Conservation (phyloP, 441 rosid genomes). For the Biscutella auriculata region DNA sequence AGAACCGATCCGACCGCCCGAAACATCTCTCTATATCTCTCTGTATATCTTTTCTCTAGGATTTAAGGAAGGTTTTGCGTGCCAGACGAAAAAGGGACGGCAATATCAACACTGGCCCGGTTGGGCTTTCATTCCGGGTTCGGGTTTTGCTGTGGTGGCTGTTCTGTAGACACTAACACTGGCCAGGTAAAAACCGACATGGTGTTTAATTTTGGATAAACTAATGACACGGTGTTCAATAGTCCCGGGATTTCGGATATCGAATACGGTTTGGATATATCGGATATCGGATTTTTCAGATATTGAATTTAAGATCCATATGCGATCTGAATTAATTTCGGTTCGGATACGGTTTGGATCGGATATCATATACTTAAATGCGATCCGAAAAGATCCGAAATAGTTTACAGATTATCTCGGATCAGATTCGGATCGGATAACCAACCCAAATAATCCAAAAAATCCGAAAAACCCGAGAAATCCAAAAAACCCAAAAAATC, state of each 20-base stretch:
- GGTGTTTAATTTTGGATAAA: neutral
- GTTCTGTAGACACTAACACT: slow-evolving; percentile 5
- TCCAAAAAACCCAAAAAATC: too few species aligned
- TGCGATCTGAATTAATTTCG: too few species aligned
- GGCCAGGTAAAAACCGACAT: neutral
- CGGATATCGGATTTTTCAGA: too few species aligned
- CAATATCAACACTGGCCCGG: slow-evolving; percentile 9
- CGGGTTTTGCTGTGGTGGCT: slow-evolving; percentile 19
- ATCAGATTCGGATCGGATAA: too few species aligned
- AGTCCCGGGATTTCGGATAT: too few species aligned
- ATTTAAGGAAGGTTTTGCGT: slow-evolving; percentile 20
- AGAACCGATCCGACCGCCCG: slow-evolving; percentile 35
- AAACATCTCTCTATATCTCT: slow-evolving; percentile 11
- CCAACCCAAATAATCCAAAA: too few species aligned
- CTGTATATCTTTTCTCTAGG: neutral
- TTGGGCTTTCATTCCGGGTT: neutral
- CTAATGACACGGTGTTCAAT: neutral
- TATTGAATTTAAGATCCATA: too few species aligned
- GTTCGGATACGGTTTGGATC: neutral
- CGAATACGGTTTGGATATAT: too few species aligned
- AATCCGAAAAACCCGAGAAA: too few species aligned
- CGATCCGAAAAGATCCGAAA: too few species aligned
- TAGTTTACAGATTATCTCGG: too few species aligned
- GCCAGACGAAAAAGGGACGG: neutral
- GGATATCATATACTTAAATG: too few species aligned